These are phyloP conservation scores for Aspergillus fumigatiaffinis DNA, from an alignment of 2,329 filamentous ascomycete genomes.

Conservation along the genomic window DNA sequence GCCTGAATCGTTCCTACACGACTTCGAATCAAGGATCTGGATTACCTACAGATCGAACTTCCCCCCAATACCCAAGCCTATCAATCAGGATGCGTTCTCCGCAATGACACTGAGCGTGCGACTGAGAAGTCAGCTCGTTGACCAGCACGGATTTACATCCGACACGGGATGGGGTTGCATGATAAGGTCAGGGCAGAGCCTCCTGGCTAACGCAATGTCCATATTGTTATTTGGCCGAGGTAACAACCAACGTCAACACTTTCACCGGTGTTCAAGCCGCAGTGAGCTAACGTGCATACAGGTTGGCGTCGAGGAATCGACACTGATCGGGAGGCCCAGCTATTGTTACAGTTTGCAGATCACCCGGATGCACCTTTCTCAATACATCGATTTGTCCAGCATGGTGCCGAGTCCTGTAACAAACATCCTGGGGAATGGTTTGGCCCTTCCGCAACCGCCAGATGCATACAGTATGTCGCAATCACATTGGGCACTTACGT, in stretches of 20 bases:
- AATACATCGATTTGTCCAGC: conserved; percentile 87
- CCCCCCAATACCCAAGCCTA: conserved; percentile 71
- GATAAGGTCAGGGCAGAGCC: conserved; percentile 92
- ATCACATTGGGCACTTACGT: not conserved
- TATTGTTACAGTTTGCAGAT: conserved; percentile 83
- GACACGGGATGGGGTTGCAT: conserved; percentile 98
- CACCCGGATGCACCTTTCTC: conserved; percentile 83
- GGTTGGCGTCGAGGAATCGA: conserved; percentile 70
- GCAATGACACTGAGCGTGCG: conserved; percentile 80
- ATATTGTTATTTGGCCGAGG: conserved; percentile 74
- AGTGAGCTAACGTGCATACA: conserved; percentile 28
- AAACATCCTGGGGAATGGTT: conserved; percentile 99
- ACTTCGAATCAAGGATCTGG: conserved; percentile 92
- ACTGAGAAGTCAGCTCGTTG: conserved; percentile 72
- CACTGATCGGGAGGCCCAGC: conserved; percentile 59
- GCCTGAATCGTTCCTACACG: conserved; percentile 80
- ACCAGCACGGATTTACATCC: conserved; percentile 79
- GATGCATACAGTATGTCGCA: conserved; percentile 77
- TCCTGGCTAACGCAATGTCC: conserved; percentile 80
- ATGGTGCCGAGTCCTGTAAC: conserved; percentile 80
- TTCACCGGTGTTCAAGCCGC: conserved; percentile 16
- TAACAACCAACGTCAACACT: conserved; percentile 34
- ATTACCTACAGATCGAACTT: conserved; percentile 95
- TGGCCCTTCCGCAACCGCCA: conserved; percentile 90
- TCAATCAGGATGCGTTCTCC: conserved; percentile 65